Base-by-base conservation (phyloP, 768 basidiomycete genomes). In the Gymnopilus junonius region DNA sequence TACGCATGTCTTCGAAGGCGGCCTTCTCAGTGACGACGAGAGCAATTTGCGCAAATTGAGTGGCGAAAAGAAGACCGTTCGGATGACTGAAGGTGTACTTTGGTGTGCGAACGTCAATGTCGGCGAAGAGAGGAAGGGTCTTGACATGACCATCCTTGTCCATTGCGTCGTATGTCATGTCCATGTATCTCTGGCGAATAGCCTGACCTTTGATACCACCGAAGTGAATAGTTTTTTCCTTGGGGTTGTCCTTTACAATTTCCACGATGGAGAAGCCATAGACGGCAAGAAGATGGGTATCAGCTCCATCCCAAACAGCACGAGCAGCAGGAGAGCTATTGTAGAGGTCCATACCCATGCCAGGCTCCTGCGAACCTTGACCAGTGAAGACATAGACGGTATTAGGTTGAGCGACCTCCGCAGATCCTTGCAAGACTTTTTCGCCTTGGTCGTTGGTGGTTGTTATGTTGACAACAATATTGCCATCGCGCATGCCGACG, bases 321-420 rank as follows among this genome's bases (percentile, higher is more conserved):
- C 93, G 92, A 59, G 97, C 97, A 20, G 96, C 95, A 45, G 95
- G 91, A 4, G 95, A 98, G 66, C 77, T 86, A 73, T 87, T 91
- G 84, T 98, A 99, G 2, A 99, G 86, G 67, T 98, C 96, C 95
- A 99, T 99, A 20, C 97, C 97, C 97, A 99, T 99, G 20, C 97
- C 95, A 48, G 90, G 89, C 77, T 99, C 97, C 74, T 99, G 97
- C 6, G 96, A 98, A 59, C 97, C 97, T 74, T 99, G 97, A 31
- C 97, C 97, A 40, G 97, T 99, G 83, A 99, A 99, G 68, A 97
- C 95, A 68, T 98, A 99, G 34, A 93, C 94, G 5, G 95, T 97
- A 17, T 87, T 84, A 1, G 96, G 90, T 74, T 99, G 97, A 2
- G 88, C 88, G 64, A 99, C 95, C 75, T 99, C 95, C 2, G 96